phyloP scores from a whole-genome alignment of 352 stramenopile species.

The Pythium brassicae region DNA sequence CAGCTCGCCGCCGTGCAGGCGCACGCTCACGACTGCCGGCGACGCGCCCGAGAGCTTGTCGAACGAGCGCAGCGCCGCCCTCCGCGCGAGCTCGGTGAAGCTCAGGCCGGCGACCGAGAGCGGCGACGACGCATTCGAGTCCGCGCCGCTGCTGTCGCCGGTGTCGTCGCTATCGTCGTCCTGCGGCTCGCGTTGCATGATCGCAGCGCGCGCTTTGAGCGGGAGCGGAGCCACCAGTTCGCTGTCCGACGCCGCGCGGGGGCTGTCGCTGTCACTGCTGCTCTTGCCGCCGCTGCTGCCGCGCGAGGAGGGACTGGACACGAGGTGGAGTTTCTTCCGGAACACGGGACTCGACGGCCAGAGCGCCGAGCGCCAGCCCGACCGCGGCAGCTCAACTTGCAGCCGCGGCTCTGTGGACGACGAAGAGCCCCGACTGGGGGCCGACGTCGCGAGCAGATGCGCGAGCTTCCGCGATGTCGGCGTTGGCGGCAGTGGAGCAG shows the following conservation, averaged over 20 bases:
- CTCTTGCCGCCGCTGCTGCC: conserved; percentile 19
- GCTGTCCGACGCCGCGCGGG: conserved; percentile 11
- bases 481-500: neutral
- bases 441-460: conserved; percentile 8
- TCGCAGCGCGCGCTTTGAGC: conserved; percentile 2
- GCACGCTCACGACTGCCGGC: conserved; percentile 6
- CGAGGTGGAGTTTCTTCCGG: conserved; percentile 28
- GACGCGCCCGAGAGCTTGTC: neutral
- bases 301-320: neutral
- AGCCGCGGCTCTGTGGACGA: conserved; percentile 11
- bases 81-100: conserved; percentile 3
- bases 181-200: conserved; percentile 2
- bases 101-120: neutral
- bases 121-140: neutral
- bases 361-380: conserved; percentile 29
- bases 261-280: conserved; percentile 19
- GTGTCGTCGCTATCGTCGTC: conserved; percentile 1
- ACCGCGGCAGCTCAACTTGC: conserved; percentile 15
- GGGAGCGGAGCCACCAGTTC: conserved; percentile 8
- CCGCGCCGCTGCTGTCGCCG: neutral
- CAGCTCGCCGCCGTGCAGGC: conserved; percentile 7
- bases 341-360: conserved; percentile 28
- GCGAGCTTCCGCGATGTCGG: conserved; percentile 3
- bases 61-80: conserved; percentile 4
- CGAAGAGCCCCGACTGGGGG: conserved; percentile 3